phyloP scores from a whole-genome alignment of 1,284 basidiomycete species.

The Malassezia cuniculi region DNA sequence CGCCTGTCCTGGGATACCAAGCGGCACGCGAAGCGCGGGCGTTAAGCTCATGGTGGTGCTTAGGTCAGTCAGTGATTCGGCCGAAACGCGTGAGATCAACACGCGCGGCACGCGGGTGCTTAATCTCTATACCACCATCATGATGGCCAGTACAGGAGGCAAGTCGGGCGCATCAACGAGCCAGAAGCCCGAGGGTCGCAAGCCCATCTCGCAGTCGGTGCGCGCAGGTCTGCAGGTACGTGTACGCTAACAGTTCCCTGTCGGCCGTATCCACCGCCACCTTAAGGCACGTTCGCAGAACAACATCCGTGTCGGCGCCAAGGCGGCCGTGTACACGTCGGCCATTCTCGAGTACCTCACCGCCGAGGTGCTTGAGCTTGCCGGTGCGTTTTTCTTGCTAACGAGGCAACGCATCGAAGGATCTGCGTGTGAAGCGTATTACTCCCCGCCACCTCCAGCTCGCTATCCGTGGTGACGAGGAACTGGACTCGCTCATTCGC shows the following conservation, averaged over 20 bases:
- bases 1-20: too few relatives aligned
- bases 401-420: conserved; percentile 86
- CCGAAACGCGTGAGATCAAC: too few relatives aligned
- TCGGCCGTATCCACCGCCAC: conserved; percentile 88
- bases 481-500: conserved; percentile 54
- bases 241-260: conserved; percentile 57
- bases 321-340: conserved; percentile 80
- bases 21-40: too few relatives aligned
- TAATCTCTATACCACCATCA: too few relatives aligned
- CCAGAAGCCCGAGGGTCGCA: conserved; percentile 11
- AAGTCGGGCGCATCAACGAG: conserved; percentile 10
- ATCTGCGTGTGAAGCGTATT: conserved; percentile 88
- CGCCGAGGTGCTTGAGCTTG: conserved; percentile 76
- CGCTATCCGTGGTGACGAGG: conserved; percentile 91
- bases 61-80: too few relatives aligned
- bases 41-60: too few relatives aligned
- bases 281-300: conserved; percentile 83
- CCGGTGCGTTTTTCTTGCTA: conserved; percentile 52
- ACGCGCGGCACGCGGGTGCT: too few relatives aligned
- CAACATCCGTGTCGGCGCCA: conserved; percentile 81
- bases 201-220: conserved; percentile 14
- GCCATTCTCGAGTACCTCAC: conserved; percentile 82
- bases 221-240: conserved; percentile 13
- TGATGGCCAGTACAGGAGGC: conserved; percentile 10
- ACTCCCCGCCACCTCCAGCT: conserved; percentile 83